A percentile compares a stretch with the other conserved stretches of the same genome.
These are phyloP conservation scores for Fusarium odoratissimum DNA, from an alignment of 2,329 filamentous ascomycete genomes.

Conservation along the genomic window DNA sequence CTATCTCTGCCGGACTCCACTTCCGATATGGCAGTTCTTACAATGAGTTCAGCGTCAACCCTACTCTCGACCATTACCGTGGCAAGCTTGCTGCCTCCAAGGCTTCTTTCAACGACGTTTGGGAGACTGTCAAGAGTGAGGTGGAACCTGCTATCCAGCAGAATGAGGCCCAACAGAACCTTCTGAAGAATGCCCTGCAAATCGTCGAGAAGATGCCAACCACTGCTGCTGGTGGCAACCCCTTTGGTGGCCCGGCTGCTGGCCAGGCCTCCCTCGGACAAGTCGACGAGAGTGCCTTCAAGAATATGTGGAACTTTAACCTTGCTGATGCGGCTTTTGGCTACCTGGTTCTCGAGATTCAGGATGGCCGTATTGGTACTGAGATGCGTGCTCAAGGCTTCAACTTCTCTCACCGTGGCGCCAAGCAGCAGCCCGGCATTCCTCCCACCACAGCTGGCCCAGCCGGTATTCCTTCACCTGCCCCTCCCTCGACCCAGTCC, in stretches of 20 bases:
- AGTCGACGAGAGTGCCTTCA: slow-evolving; percentile 98
- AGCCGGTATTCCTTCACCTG: slow-evolving; percentile 50
- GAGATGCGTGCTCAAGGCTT: slow-evolving; percentile 99
- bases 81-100: slow-evolving; percentile 98
- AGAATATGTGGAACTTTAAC: slow-evolving; percentile 99
- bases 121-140: slow-evolving; percentile 97
- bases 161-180: slow-evolving; percentile 92
- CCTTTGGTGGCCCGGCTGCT: slow-evolving; percentile 87
- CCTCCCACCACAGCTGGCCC: slow-evolving; percentile 46
- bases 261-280: slow-evolving; percentile 81
- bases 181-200: slow-evolving; percentile 89
- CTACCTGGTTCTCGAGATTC: slow-evolving; percentile 93
- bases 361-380: slow-evolving; percentile 94
- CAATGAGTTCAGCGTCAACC: slow-evolving; percentile 99
- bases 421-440: slow-evolving; percentile 73
- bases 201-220: slow-evolving; percentile 99
- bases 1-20: slow-evolving; percentile 94
- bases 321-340: slow-evolving; percentile 97
- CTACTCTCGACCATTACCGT: slow-evolving; percentile 96
- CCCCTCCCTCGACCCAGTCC: slow-evolving; percentile 52
- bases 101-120: slow-evolving; percentile 98
- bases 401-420: slow-evolving; percentile 96
- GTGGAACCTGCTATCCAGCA: slow-evolving; percentile 94
- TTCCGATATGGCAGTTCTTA: slow-evolving; percentile 99
- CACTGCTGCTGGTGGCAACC: slow-evolving; percentile 94